Conservation (phyloP, 1,284 basidiomycete genomes). For the Pisolithus thermaeus region DNA sequence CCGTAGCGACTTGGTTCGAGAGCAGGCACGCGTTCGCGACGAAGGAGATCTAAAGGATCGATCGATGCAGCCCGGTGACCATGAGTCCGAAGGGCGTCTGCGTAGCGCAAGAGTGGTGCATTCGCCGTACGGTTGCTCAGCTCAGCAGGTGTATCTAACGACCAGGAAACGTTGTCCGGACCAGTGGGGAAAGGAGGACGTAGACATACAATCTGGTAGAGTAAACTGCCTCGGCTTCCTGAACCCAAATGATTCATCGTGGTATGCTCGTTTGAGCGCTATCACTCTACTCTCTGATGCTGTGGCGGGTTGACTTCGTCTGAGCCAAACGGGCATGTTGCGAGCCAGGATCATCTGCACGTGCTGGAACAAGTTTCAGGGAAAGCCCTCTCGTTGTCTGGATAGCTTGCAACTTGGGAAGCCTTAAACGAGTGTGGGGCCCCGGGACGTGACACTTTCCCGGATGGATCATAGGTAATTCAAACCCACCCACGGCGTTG, state of each 20-base stretch:
- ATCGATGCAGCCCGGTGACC: conserved; percentile 78
- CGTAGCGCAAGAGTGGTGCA: conserved; percentile 78
- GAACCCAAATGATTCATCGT: conserved; percentile 82
- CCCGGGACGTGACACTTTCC: conserved; percentile 40
- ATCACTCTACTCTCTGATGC: conserved; percentile 16
- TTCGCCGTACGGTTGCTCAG: conserved; percentile 71
- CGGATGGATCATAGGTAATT: neutral
- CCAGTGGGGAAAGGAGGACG: neutral
- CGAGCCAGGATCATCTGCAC: conserved; percentile 1
- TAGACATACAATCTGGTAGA: conserved; percentile 69
- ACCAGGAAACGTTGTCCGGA: neutral
- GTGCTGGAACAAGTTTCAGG: neutral
- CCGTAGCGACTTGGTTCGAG: conserved; percentile 78
- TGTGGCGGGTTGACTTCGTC: neutral
- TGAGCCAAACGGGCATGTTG: conserved; percentile 8
- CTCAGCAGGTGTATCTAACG: conserved; percentile 66
- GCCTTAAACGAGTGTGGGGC: conserved; percentile 26
- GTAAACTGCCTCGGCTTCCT: conserved; percentile 58
- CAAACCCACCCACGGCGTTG: conserved; percentile 31
- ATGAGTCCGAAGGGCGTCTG: conserved; percentile 77
- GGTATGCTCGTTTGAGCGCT: conserved; percentile 42
- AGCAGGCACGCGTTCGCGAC: conserved; percentile 79
- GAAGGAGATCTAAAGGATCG: conserved; percentile 82
- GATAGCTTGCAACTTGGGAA: too few species aligned
- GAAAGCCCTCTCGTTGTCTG: neutral